These are phyloP conservation scores for Penstemon barbatus DNA, from an alignment of 257 asterid species.

Conservation along the genomic window DNA sequence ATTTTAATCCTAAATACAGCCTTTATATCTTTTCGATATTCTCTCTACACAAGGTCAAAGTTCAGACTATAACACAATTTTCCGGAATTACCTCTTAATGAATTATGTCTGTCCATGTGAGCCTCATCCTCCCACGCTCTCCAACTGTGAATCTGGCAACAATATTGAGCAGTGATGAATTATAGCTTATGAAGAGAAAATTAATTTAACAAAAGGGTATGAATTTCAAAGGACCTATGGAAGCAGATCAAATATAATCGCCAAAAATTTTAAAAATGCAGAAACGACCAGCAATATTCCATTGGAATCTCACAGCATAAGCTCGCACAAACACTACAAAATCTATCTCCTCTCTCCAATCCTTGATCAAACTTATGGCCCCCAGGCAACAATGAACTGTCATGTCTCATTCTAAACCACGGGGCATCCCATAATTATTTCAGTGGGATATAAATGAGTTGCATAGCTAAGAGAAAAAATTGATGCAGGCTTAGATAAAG, in stretches of 20 bases:
- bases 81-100: conserved; percentile 57
- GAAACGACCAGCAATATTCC: too few relatives aligned
- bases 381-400: background rate
- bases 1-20: background rate
- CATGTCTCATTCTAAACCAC: background rate
- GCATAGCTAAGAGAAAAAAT: background rate
- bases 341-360: too few relatives aligned
- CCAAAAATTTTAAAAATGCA: too few relatives aligned
- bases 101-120: conserved; percentile 61
- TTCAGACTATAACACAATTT: conserved; percentile 10
- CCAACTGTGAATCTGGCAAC: conserved; percentile 85
- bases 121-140: conserved; percentile 98
- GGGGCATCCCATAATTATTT: background rate
- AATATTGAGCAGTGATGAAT: conserved; percentile 16
- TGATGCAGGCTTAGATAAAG: background rate
- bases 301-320: too few relatives aligned
- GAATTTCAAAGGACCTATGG: background rate
- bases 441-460: background rate
- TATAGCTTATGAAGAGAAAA: conserved; percentile 11
- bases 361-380: too few relatives aligned
- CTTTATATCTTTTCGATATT: background rate
- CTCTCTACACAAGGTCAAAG: conserved; percentile 19
- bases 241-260: background rate
- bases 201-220: conserved; percentile 5
- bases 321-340: too few relatives aligned